phyloP scores from a whole-genome alignment of 2,329 filamentous ascomycete species.

The Neoscytalidium dimidiatum region DNA sequence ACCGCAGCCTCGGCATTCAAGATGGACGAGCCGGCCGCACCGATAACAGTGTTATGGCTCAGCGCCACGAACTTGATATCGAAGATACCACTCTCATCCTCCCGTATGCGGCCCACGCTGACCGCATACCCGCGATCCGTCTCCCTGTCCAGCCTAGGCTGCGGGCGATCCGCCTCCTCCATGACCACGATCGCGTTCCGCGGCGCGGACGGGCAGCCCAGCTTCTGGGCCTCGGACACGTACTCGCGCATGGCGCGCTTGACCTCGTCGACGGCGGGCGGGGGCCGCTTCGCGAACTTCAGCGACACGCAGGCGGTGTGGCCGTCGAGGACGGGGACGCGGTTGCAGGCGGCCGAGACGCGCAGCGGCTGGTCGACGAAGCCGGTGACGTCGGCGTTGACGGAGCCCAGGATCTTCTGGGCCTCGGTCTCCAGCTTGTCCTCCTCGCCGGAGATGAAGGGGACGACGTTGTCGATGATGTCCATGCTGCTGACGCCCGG shows the following conservation, averaged over 20 bases:
- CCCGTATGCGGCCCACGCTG: conserved; percentile 81
- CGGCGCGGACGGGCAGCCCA: conserved; percentile 88
- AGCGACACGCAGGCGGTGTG: conserved; percentile 94
- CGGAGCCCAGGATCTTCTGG: conserved; percentile 82
- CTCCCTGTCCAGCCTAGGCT: conserved; percentile 87
- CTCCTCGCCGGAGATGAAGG: conserved; percentile 90
- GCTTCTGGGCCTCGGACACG: conserved; percentile 74
- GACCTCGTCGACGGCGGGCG: conserved; percentile 74
- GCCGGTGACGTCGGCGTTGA: conserved; percentile 71
- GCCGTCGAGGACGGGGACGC: conserved; percentile 92
- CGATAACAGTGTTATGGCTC: conserved; percentile 91
- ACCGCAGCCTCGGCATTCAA: conserved; percentile 91
- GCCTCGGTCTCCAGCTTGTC: conserved; percentile 96
- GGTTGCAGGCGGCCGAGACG: conserved; percentile 86
- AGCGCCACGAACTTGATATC: conserved; percentile 94
- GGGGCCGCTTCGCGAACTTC: conserved; percentile 73
- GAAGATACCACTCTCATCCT: conserved; percentile 86
- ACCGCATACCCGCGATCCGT: conserved; percentile 85
- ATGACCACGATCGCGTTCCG: conserved; percentile 80
- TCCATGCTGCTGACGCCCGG: conserved; percentile 92
- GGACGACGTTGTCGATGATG: conserved; percentile 93
- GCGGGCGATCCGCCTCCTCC: conserved; percentile 86
- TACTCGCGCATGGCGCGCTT: conserved; percentile 79
- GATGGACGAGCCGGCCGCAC: conserved; percentile 93
- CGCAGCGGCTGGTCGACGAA: conserved; percentile 77